phyloP scores from a whole-genome alignment of 2,329 filamentous ascomycete genomes.

The Trichoderma lentiforme region DNA sequence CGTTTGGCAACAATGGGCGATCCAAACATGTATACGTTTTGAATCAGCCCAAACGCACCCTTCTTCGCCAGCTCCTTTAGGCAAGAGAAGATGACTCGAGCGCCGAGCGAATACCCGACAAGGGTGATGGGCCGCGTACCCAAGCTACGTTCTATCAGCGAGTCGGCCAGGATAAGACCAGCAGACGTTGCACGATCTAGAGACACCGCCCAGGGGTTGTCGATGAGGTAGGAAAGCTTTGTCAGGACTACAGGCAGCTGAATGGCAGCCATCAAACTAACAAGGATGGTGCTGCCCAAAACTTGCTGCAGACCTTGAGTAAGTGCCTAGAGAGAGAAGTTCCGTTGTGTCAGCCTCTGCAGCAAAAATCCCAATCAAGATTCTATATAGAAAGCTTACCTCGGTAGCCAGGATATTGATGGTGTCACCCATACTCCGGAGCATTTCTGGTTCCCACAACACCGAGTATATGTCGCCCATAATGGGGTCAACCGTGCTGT shows the following conservation, averaged over 20 bases:
- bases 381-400: slow-evolving; percentile 51
- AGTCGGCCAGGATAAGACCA: slow-evolving; percentile 90
- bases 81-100: slow-evolving; percentile 89
- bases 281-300: slow-evolving; percentile 82
- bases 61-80: slow-evolving; percentile 80
- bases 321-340: slow-evolving; percentile 60
- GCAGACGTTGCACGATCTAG: slow-evolving; percentile 84
- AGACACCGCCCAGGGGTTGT: slow-evolving; percentile 98
- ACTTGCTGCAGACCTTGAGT: slow-evolving; percentile 96
- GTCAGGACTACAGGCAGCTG: slow-evolving; percentile 89
- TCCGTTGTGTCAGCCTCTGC: background rate
- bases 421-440: slow-evolving; percentile 95
- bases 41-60: slow-evolving; percentile 80
- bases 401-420: slow-evolving; percentile 98
- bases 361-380: background rate
- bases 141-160: slow-evolving; percentile 84
- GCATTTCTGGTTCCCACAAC: slow-evolving; percentile 96
- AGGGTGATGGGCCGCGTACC: slow-evolving; percentile 89
- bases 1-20: slow-evolving; percentile 87
- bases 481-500: slow-evolving; percentile 91
- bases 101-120: slow-evolving; percentile 89
- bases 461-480: slow-evolving; percentile 99
- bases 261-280: slow-evolving; percentile 86
- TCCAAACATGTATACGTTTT: slow-evolving; percentile 95
- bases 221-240: slow-evolving; percentile 92